Base-by-base conservation (phyloP, 257 asterid species). In the Schizonepeta tenuifolia region DNA sequence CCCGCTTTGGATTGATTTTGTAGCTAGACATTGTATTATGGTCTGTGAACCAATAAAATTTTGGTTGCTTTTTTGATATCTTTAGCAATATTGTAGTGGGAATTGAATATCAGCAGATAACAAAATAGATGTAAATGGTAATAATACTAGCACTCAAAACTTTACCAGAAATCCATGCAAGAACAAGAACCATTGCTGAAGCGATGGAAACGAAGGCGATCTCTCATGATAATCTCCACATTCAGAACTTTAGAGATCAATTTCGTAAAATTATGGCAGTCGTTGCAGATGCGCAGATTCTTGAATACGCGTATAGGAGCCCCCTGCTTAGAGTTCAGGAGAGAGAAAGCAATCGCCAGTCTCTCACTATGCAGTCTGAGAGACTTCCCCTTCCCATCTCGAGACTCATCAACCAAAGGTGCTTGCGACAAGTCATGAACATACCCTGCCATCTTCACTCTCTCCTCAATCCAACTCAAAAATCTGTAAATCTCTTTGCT, bases 361-460 rank as follows among this genome's bases (percentile, higher is more conserved):
- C 92, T 87, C 79, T 89, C 96, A 28, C 92, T 86, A 65, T 91
- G 97, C 70, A 86, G 87, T 69, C 87, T 70, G 38, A 84, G 90
- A 0, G 91, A 55, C 44, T 18, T 55, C 63, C 81, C 82, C 65
- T 88, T 88, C 26, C 84, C 86, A 2, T 80, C 83, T 24, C 72
- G 85, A 44, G 15, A 51, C 64, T 88, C 96, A 63, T 87, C 87
- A 7, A 82, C 87, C 80, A 71, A 49, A n/a, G 82, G 64, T n/a
- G 92, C 91, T 67, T 80, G 86, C 0, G 89, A 79, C 31, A 73
- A 43, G 59, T 87, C 89, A 14, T 81, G 83, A 76, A 80, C 81
- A 65, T 85, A 84, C 26, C 90, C 93, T 67, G 33, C 82, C n/a
- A 18, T 33, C 73, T 74, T 69, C 83, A 88, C 10, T 65, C 80